phyloP scores from a whole-genome alignment of 179 eudicot genomes.

The Spinacia oleracea region DNA sequence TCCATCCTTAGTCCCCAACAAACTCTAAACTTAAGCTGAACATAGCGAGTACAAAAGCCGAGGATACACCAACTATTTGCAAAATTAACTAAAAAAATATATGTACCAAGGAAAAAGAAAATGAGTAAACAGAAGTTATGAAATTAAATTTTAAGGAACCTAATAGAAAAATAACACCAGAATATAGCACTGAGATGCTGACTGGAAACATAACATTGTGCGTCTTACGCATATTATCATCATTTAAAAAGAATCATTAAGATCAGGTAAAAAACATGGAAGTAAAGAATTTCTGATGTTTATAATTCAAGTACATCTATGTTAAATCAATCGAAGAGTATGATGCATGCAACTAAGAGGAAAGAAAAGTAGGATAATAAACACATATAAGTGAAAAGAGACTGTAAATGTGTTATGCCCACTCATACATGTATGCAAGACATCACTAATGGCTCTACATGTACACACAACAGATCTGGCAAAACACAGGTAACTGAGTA shows the following conservation, averaged over 20 bases:
- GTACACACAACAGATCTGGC: not conserved
- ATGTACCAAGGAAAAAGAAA: too few species aligned
- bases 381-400: not conserved
- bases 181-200: not conserved
- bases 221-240: not conserved
- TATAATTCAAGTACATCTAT: not conserved
- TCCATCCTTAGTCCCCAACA: too few species aligned
- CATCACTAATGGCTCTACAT: not conserved
- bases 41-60: too few species aligned
- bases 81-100: too few species aligned
- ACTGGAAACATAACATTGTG: not conserved
- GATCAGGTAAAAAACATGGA: not conserved
- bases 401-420: not conserved
- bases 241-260: too few species aligned
- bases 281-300: not conserved
- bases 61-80: too few species aligned
- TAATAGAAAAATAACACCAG: not conserved
- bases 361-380: not conserved
- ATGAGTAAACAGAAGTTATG: too few species aligned
- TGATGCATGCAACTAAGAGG: not conserved
- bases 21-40: too few species aligned
- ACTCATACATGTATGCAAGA: not conserved
- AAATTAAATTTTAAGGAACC: too few species aligned
- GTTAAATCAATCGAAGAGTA: not conserved
- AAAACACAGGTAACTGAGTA: conserved; percentile 2